Evolutionary conservation across 176 grass and related monocot species (phyloP).

Genomic region (Themeda triandra): DNA sequence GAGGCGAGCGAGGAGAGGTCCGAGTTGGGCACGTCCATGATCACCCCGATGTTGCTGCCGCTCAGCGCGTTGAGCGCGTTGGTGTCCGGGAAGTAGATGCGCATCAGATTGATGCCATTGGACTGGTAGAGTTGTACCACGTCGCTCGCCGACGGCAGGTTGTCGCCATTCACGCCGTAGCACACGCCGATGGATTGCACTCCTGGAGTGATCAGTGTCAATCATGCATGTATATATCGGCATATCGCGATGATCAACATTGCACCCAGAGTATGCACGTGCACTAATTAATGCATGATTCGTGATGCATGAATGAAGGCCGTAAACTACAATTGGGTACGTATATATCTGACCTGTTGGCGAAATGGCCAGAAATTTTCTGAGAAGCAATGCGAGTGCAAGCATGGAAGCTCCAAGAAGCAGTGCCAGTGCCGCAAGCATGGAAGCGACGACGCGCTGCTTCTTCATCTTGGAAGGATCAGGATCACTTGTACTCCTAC

Average conservation of each 20-base stretch:
- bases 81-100: conserved; percentile 41
- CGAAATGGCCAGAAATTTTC: background rate
- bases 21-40: conserved; percentile 38
- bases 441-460: background rate
- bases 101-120: conserved; percentile 38
- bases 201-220: background rate
- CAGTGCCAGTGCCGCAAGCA: conserved; percentile 26
- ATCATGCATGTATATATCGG: background rate
- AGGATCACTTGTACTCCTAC: no score
- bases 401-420: conserved; percentile 22
- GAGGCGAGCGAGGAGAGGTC: conserved; percentile 29
- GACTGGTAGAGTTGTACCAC: conserved; percentile 35
- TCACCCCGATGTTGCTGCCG: conserved; percentile 35
- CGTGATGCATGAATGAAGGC: no score
- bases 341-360: no score
- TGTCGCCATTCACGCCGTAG: conserved; percentile 33
- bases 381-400: conserved; percentile 26
- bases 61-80: conserved; percentile 29
- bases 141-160: conserved; percentile 24
- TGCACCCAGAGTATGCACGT: no score
- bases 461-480: conserved; percentile 16
- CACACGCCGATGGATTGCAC: conserved; percentile 39
- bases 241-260: no score
- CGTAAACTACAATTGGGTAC: no score
- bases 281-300: no score